Evolutionary conservation across 306 rosid genomes (phyloP), one percentile per base, ranked within the genome.

Genomic region (Corylus heterophylla): DNA sequence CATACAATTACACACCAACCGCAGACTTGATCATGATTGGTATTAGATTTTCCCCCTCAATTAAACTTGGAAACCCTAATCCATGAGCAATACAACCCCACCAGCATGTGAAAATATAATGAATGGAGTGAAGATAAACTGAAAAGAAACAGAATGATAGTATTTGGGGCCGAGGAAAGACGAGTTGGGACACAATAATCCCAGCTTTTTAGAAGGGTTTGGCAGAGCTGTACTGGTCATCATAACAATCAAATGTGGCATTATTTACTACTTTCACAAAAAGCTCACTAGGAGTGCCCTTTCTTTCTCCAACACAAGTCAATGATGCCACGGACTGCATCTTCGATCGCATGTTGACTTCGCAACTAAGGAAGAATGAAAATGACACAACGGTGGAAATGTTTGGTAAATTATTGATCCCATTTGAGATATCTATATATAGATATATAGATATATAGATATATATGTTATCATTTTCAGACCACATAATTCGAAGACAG

Each of bases 321-420:
- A 86, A 86, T 88, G 79, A 86, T 85, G 80, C 42, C 44, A 22
- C 49, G 20, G 85, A 76, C 83, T 84, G 85, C 56, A 71, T 63
- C 84, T 85, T 86, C 35, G 35, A 31, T 31, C 80, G 89, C 93
- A 88, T 93, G 84, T 90, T 87, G 90, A 87, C 89, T 87, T 92
- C 91, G 91, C 94, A 93, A 91, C 87, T 77, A 74, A 79, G 56
- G 79, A 75, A 78, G 75, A 58, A 59, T 67, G 16, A 49, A 85
- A 76, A 59, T 31, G 69, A 84, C 54, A 61, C 73, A 13, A 72
- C 71, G 22, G 35, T 22, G 37, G 29, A 47, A 42, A 74, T 83
- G 81, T 74, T 48, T 59, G 48, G 11, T 71, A 82, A 78, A 52
- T 72, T 54, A 71, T 39, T 56, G 85, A 77, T 84, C 89, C 87